These are phyloP conservation scores for Starmerella stigmatis DNA, from an alignment of 805 yeast species.

Conservation along the genomic window DNA sequence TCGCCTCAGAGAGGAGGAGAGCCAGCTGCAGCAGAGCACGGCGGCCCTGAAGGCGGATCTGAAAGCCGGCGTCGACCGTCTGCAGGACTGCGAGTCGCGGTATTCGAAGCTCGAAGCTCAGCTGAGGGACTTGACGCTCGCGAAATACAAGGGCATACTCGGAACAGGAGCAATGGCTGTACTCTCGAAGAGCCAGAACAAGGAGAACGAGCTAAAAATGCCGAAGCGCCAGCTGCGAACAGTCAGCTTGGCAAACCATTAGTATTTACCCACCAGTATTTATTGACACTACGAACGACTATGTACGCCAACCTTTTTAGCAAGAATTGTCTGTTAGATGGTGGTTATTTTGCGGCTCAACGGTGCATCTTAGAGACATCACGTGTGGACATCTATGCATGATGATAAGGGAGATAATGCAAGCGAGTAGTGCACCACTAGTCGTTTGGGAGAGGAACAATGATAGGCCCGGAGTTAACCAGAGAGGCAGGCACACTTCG, in stretches of 20 bases:
- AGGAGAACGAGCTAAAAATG: conserved; percentile 23
- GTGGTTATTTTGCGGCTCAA: no score
- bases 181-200: conserved; percentile 16
- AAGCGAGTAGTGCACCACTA: no score
- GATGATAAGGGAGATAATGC: no score
- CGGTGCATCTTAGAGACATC: no score
- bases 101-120: conserved; percentile 19
- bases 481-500: no score
- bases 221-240: conserved; percentile 26
- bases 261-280: conserved; percentile 4
- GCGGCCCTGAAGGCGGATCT: conserved; percentile 21
- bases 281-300: neutral
- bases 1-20: conserved; percentile 15
- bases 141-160: conserved; percentile 22
- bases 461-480: no score
- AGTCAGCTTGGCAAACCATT: conserved; percentile 20
- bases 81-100: conserved; percentile 19
- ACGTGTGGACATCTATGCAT: no score
- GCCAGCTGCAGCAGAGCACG: conserved; percentile 7
- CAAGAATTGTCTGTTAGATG: no score
- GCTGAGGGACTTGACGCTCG: conserved; percentile 19
- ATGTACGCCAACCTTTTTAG: no score
- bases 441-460: no score
- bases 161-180: conserved; percentile 24
- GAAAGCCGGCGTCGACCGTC: conserved; percentile 11